Base-by-base conservation (phyloP, 768 basidiomycete species). In the Mycena haematopus region DNA sequence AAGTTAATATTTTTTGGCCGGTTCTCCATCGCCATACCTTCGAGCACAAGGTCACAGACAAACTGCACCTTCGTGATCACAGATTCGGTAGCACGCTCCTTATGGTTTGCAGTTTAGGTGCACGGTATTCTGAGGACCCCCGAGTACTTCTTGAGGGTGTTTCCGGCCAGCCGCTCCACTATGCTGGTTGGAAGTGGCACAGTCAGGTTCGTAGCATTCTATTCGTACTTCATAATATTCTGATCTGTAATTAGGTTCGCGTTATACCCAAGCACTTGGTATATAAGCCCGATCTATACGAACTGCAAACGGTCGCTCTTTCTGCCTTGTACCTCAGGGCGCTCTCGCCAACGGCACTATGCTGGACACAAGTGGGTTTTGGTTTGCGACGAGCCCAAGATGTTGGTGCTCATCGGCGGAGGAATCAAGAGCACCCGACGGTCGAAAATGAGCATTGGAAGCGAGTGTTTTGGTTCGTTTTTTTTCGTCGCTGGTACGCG, bases 21-120 rank as follows among this genome's bases (percentile, higher is more conserved):
- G 76, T 95, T 5, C 75, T 96, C 3, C 93, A 95, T 69, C 83
- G 86, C 0, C 86, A 86, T 0, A 85, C 85, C 17, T 94, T 95
- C 62, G 80, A 88, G 45, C 72, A 73, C 38, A 77, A 80, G 21
- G 72, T 90, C 38, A 69, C 70, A 2, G 77, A 82, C 9, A 80
- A 81, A 0, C 68, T 86, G 2, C 86, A 92, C 70, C 70, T 77
- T n/a, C 74, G 69, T 2, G 81, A 91, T 58, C 21, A 76, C 0
- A 67, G 73, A 0, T 88, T 90, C 65, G 79, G 74, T 0, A 69
- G 74, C 2, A 76, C 82, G 5, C 13, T 67, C 9, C 65, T 67
- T 38, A 51, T 67, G 44, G 65, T 60, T 21, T 63, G 58, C 72
- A 91, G 92, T 0, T 75, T 85, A 55, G 92, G 86, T 0, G 74